Evolutionary conservation across 257 asterid genomes (phyloP).

Genomic region (Solanum chiquidenum): DNA sequence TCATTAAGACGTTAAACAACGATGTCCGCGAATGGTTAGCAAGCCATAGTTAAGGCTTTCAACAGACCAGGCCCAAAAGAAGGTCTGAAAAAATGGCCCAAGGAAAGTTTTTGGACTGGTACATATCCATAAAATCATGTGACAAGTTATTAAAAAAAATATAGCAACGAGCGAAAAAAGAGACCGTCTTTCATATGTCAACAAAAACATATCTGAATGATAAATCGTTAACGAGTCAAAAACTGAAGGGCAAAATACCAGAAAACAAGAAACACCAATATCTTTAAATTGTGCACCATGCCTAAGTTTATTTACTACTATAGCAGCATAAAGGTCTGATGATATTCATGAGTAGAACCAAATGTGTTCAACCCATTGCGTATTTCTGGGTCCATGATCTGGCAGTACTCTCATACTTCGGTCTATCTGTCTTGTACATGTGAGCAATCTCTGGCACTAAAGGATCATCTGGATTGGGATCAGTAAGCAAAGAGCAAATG

Average conservation of each 20-base stretch:
- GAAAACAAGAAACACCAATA: background rate
- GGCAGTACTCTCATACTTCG: conserved; percentile 66
- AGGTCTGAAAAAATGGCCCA: background rate
- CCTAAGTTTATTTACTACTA: background rate
- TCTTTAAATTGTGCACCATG: background rate
- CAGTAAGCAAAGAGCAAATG: conserved; percentile 71
- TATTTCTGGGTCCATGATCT: conserved; percentile 80
- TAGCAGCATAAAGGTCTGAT: background rate
- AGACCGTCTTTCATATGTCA: background rate
- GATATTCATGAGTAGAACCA: background rate
- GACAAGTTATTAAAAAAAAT: background rate
- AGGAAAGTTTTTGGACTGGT: background rate
- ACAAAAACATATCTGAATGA: background rate
- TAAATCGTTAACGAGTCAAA: background rate
- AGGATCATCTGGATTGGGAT: conserved; percentile 83
- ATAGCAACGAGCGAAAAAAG: background rate
- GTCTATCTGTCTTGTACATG: conserved; percentile 57
- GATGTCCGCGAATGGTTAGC: background rate
- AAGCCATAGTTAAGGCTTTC: background rate
- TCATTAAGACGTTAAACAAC: background rate
- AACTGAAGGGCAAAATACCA: background rate
- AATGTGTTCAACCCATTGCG: conserved; percentile 48
- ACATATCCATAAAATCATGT: background rate
- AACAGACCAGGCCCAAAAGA: background rate
- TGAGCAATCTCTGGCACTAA: conserved; percentile 84